Base-by-base conservation (phyloP, 2,329 filamentous ascomycete species). In the Talaromyces amestolkiae region DNA sequence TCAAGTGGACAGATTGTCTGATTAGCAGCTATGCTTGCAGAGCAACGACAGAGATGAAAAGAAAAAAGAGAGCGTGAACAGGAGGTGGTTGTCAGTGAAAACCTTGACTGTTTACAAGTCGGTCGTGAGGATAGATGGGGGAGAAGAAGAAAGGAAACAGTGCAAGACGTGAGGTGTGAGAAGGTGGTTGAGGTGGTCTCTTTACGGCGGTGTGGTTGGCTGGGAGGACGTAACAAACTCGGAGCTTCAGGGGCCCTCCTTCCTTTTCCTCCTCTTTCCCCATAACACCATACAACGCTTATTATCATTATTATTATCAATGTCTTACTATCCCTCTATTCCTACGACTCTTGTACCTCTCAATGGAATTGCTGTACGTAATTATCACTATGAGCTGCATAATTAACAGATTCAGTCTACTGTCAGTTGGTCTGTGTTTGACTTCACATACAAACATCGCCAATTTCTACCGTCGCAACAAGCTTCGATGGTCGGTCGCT, bases 121-220 rank as follows among this genome's bases (percentile, higher is more conserved):
- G 19, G 39, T 43, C 3, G 37, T 33, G 10, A 37, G n/a, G 53
- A 22, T 9, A 37, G 31, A 13, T 13, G 31, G 45, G 9, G n/a
- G 33, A 19, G 31, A 22, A 24, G 7, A 45, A 41, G 19, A 45
- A 43, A 41, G 19, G 59, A 61, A 33, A 59, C 3, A 33, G 51
- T n/a, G 13, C n/a, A 3, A 54, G 27, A 5, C 8, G 43, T 24
- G 45, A 31, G 47, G 15, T 51, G 22, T 22, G 33, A 56, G 53
- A 56, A 37, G 53, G 15, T 22, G 58, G 60, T 62, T 39, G 60
- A 62, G 60, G 60, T 62, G 60, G 60, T 62, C 60, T 62, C 47
- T 54, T 51, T 61, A 31, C 27, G 3, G 60, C 15, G 47, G 47
- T 49, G 22, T 62, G 47, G 47, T 62, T 62, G 60, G 60, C 60